Base-by-base conservation (phyloP, 1,139 yeast species). In the Lodderomyces parapsilosis region DNA sequence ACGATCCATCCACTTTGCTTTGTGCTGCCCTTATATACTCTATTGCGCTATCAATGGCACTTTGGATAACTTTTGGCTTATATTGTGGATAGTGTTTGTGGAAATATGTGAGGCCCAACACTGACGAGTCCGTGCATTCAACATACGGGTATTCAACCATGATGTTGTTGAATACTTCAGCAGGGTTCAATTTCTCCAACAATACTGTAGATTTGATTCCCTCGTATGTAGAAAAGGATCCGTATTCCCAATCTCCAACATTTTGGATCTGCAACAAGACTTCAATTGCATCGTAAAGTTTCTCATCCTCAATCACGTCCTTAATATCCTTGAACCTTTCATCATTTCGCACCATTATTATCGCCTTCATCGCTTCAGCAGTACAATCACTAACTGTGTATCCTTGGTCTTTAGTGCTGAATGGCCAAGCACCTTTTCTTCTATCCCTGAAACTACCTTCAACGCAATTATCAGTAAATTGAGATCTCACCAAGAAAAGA, bases 71-170 rank as follows among this genome's bases (percentile, higher is more conserved):
- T 7, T 73, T 75, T 3, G 76, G 64, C 48, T 86, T 79, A 59
- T 93, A 90, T 40, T 77, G 67, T 0, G 77, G 78, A 58, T 82
- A 80, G 52, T 74, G 67, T 48, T 81, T 73, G 38, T 83, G 73
- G 68, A 91, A 94, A 59, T 85, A 86, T 0, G 89, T 82, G 47
- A 94, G 69, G 0, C 99, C 99, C 39, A 93, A 68, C 2, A 93
- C 96, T 1, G 93, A 83, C 1, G 98, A 90, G 62, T 94, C 99
- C 0, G 99, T 90, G 62, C 99, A 94, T 62, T 94, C 99, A 25
- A 93, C 97, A 57, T 94, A 94, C 0, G 99, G 98, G 60, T 88
- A 93, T 60, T 94, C 99, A 11, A 93, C 96, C 99, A 94, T 94
- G 48, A 94, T 94, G 54, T 93, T 90, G 48, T 96, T 96, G 66